A percentile compares a stretch with the other conserved stretches of the same genome.
Conservation (phyloP, 306 rosid genomes). For the Sesbania bispinosa region DNA sequence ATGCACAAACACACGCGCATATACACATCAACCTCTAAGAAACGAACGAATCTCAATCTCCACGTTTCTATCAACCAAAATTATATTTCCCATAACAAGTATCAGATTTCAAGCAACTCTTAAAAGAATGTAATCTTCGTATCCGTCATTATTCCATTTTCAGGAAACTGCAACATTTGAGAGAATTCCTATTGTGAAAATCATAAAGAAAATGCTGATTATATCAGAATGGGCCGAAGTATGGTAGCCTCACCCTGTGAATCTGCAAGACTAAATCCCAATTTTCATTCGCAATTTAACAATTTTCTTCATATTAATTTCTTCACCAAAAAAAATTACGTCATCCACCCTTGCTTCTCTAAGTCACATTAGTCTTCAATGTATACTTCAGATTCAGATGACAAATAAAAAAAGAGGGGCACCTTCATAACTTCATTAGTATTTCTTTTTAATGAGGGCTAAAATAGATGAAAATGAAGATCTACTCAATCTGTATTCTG, state of each 20-base stretch:
- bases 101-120: conserved; percentile 19
- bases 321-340: too few species aligned
- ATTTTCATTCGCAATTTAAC: too few species aligned
- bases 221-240: neutral
- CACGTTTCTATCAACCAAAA: neutral
- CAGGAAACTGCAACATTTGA: neutral
- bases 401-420: too few species aligned
- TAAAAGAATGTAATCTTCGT: neutral
- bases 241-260: neutral
- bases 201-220: conserved; percentile 6
- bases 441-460: too few species aligned
- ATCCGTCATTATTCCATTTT: conserved; percentile 12
- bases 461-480: too few species aligned
- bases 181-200: neutral
- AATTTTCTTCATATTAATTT: too few species aligned
- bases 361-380: too few species aligned
- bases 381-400: too few species aligned
- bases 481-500: too few species aligned
- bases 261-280: too few species aligned
- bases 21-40: neutral
- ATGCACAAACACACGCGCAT: neutral
- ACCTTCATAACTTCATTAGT: too few species aligned
- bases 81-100: conserved; percentile 13
- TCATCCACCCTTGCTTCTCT: too few species aligned
- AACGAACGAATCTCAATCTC: conserved; percentile 8